A percentile compares a stretch with the other conserved stretches of the same genome.
These are phyloP conservation scores for Heliamphora exappendiculata DNA, from an alignment of 148 eudicot species.

Conservation along the genomic window DNA sequence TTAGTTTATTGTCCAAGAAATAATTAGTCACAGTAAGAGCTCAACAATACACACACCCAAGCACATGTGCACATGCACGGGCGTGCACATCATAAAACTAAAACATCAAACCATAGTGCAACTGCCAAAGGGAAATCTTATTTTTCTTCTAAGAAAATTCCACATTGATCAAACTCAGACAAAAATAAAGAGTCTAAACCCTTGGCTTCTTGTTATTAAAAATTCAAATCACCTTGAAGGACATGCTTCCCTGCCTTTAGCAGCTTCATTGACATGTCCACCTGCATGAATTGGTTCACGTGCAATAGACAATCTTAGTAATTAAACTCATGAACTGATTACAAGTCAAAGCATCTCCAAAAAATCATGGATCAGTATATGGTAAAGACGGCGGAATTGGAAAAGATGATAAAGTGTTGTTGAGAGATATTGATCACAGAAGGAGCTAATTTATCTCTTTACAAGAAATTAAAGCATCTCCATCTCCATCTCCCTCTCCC, in stretches of 20 bases:
- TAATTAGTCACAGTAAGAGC: background rate
- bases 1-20: constrained; percentile 12
- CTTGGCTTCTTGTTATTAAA: background rate
- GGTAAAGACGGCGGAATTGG: background rate
- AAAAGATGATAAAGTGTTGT: background rate
- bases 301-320: background rate
- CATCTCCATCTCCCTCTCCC: no score
- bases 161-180: background rate
- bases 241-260: constrained; percentile 97
- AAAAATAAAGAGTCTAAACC: background rate
- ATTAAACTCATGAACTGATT: constrained; percentile 1
- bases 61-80: background rate
- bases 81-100: background rate
- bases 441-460: background rate
- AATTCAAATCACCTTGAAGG: constrained; percentile 60
- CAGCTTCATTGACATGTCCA: constrained; percentile 67
- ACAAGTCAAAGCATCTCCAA: background rate
- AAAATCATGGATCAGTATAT: background rate
- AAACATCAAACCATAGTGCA: background rate
- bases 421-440: background rate
- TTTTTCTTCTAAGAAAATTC: background rate
- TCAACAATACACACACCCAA: background rate
- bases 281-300: constrained; percentile 37
- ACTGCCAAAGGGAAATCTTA: background rate
- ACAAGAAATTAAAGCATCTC: background rate